Evolutionary conservation across 495 filamentous ascomycete genomes (phyloP).

Genomic region (Aspergillus panamensis): DNA sequence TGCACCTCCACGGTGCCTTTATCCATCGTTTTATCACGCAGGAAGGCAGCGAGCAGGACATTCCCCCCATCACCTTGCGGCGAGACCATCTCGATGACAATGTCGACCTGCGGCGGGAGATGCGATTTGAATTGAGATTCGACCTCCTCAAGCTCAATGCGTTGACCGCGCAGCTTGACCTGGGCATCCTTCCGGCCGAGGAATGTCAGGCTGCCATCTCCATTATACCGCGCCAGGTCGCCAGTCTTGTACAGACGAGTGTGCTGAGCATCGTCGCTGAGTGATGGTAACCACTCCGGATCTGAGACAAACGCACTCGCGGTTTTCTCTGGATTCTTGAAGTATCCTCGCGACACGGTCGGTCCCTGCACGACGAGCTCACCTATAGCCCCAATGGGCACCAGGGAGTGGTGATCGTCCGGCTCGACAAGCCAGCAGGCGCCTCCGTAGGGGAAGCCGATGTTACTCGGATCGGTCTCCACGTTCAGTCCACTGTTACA

Average conservation of each 20-base stretch:
- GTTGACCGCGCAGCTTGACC: constrained; percentile 42
- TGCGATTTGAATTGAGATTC: no score
- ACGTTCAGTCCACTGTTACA: constrained; percentile 1
- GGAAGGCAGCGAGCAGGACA: no score
- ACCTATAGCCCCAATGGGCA: constrained; percentile 38
- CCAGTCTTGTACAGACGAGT: constrained; percentile 36
- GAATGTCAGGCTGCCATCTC: constrained; percentile 25
- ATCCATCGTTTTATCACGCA: no score
- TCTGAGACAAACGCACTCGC: constrained; percentile 44
- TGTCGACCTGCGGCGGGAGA: no score
- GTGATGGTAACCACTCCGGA: constrained; percentile 35
- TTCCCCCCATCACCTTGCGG: no score
- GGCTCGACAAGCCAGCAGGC: constrained; percentile 38
- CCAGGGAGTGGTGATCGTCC: constrained; percentile 31
- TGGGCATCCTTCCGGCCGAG: constrained; percentile 39
- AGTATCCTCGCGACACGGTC: constrained; percentile 39
- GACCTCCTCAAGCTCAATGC: constrained; percentile 44
- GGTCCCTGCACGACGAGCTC: constrained; percentile 45
- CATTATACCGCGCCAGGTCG: constrained; percentile 26
- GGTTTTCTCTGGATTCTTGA: constrained; percentile 37
- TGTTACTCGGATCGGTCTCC: constrained; percentile 3
- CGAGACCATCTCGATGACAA: no score
- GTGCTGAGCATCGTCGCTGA: not conserved
- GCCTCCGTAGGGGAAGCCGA: constrained; percentile 12
- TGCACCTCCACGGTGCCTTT: no score